Conservation (phyloP, 2,329 filamentous ascomycete genomes). For the Gremmenia infestans region DNA sequence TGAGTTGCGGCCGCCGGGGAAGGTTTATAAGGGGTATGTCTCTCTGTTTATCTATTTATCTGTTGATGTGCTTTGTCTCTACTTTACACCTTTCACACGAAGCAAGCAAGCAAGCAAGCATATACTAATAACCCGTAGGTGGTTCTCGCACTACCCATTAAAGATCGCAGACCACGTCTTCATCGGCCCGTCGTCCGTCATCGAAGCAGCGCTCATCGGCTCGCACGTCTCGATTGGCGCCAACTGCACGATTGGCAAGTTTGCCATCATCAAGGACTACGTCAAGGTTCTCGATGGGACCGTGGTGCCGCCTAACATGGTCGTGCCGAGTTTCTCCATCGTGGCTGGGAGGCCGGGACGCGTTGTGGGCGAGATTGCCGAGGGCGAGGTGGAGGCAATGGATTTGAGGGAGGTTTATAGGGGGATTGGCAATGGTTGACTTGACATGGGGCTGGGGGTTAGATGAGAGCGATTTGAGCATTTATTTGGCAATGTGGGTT, state of each 20-base stretch:
- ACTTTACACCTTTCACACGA: neutral
- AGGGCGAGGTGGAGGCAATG: slow-evolving; percentile 62
- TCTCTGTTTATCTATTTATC: slow-evolving; percentile 13
- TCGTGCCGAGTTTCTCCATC: slow-evolving; percentile 86
- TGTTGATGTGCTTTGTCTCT: neutral
- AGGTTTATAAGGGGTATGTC: slow-evolving; percentile 67
- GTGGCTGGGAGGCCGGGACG: slow-evolving; percentile 79
- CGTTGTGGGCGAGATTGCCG: slow-evolving; percentile 75
- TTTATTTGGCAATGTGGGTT: neutral
- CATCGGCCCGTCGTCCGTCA: slow-evolving; percentile 67
- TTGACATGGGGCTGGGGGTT: neutral
- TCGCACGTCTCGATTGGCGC: slow-evolving; percentile 82
- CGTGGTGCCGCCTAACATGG: slow-evolving; percentile 81
- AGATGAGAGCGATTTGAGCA: neutral
- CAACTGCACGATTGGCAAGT: slow-evolving; percentile 73
- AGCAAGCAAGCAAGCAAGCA: neutral
- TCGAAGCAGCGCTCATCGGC: slow-evolving; percentile 79
- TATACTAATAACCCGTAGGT: slow-evolving; percentile 30
- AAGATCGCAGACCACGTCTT: slow-evolving; percentile 95
- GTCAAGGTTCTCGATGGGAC: slow-evolving; percentile 81
- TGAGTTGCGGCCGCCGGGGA: slow-evolving; percentile 75
- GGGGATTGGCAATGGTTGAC: slow-evolving; percentile 49
- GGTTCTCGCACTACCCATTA: slow-evolving; percentile 78
- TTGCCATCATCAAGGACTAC: slow-evolving; percentile 91
- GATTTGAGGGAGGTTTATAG: slow-evolving; percentile 62